A percentile compares a stretch with the other conserved stretches of the same genome.
phyloP scores from a whole-genome alignment of 805 yeast genomes.

The Metschnikowia sp. region DNA sequence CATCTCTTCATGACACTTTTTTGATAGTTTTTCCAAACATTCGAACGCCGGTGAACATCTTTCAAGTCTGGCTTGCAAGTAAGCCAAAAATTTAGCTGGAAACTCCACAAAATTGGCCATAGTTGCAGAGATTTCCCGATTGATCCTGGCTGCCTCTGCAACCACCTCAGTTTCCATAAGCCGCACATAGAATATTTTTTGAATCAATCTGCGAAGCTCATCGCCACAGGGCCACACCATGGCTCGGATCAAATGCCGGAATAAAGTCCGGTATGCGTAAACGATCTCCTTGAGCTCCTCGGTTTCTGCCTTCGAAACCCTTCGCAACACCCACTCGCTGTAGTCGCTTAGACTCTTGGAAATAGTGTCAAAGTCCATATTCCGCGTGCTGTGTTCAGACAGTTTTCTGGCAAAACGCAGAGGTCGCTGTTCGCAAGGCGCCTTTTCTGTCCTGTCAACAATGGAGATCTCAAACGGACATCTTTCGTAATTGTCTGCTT shows the following conservation, averaged over 20 bases:
- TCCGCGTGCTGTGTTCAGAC: no score
- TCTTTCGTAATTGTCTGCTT: no score
- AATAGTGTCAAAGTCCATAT: not conserved
- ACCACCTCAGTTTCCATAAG: not conserved
- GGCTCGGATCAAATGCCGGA: not conserved
- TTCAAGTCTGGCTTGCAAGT: not conserved
- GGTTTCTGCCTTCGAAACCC: not conserved
- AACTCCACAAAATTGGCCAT: not conserved
- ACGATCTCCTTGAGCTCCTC: not conserved
- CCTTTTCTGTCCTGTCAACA: no score
- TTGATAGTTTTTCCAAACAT: not conserved
- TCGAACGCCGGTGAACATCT: not conserved
- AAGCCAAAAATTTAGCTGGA: not conserved
- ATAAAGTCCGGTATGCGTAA: constrained; percentile 1
- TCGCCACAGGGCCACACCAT: constrained; percentile 7
- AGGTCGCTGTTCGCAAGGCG: no score
- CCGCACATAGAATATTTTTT: constrained; percentile 1
- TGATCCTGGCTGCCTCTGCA: not conserved
- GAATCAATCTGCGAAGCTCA: not conserved
- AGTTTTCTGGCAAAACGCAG: no score
- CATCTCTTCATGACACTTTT: not conserved
- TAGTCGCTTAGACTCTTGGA: not conserved
- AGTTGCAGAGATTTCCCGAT: not conserved
- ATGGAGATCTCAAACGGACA: no score
- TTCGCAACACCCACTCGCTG: not conserved